A percentile compares a stretch with the other conserved stretches of the same genome.
phyloP scores from a whole-genome alignment of 371 early-diverging fungal species.

The Syncephalastrum contaminatum region DNA sequence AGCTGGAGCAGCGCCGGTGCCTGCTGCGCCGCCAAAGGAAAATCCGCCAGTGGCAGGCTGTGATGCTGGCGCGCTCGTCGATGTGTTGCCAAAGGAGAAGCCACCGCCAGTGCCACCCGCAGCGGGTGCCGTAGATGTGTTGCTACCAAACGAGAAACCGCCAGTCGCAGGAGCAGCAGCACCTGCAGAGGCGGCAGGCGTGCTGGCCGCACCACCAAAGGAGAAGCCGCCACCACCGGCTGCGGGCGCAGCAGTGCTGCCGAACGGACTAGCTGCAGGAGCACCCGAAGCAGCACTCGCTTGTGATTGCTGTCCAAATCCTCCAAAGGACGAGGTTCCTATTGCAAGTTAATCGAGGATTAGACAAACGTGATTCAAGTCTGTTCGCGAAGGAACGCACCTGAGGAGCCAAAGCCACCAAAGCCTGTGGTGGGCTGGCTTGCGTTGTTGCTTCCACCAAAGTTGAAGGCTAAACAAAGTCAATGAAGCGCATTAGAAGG shows the following conservation, averaged over 20 bases:
- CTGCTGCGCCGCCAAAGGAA: constrained; percentile 9
- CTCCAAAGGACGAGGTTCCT: constrained; percentile 15
- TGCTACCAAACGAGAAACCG: constrained; percentile 9
- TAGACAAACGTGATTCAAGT: background rate
- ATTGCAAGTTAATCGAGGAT: background rate
- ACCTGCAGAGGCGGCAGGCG: constrained; percentile 8
- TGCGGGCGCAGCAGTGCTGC: constrained; percentile 17
- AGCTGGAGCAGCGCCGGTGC: constrained; percentile 8
- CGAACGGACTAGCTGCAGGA: constrained; percentile 15
- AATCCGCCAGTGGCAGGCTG: constrained; percentile 14
- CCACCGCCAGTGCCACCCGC: constrained; percentile 20
- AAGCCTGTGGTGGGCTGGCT: constrained; percentile 30
- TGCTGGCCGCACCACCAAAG: constrained; percentile 13
- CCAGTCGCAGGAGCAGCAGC: constrained; percentile 3
- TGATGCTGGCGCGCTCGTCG: background rate
- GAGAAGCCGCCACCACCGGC: constrained; percentile 3
- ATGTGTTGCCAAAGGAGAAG: constrained; percentile 10
- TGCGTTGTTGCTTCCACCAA: constrained; percentile 22
- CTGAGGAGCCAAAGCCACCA: constrained; percentile 13
- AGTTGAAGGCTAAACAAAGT: constrained; percentile 28
- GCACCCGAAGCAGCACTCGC: constrained; percentile 17
- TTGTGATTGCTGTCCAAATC: constrained; percentile 21
- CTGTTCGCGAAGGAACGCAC: constrained; percentile 8
- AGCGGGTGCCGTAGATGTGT: constrained; percentile 4
- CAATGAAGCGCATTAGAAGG: background rate